phyloP scores from a whole-genome alignment of 2,329 filamentous ascomycete species.

The Nemania sp. region DNA sequence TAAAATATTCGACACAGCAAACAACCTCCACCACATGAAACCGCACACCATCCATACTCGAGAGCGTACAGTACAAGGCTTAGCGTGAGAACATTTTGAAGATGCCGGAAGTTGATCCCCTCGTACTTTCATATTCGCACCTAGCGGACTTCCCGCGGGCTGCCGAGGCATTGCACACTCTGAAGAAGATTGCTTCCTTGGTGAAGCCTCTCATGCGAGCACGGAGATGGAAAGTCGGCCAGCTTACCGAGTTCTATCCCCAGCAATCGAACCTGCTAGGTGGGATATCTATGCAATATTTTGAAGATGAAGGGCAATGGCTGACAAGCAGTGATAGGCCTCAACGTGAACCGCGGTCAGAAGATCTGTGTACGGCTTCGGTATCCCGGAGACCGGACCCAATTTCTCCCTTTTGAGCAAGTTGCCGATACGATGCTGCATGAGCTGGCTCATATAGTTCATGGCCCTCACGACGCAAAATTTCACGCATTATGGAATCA shows the following conservation, averaged over 20 bases:
- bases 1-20: neutral
- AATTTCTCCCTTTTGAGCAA: conserved; percentile 80
- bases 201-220: conserved; percentile 96
- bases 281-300: conserved; percentile 32
- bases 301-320: too few species aligned
- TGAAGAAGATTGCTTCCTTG: conserved; percentile 81
- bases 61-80: neutral
- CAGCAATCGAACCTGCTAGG: conserved; percentile 73
- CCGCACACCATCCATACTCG: neutral
- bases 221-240: conserved; percentile 75
- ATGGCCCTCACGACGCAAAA: conserved; percentile 78
- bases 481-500: conserved; percentile 91
- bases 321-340: conserved; percentile 48
- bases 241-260: conserved; percentile 85
- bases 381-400: conserved; percentile 70
- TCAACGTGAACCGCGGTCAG: conserved; percentile 77
- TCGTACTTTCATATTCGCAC: conserved; percentile 54
- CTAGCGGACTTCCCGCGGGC: conserved; percentile 51
- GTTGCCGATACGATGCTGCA: conserved; percentile 92
- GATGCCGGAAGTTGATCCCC: conserved; percentile 50
- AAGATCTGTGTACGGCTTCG: conserved; percentile 83
- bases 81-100: too few species aligned
- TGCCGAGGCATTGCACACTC: conserved; percentile 57
- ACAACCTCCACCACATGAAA: neutral
- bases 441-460: conserved; percentile 86